Percentiles rank a stretch among this genome's conserved stretches.
Evolutionary conservation across 1,139 yeast genomes (phyloP).

Genomic region (Yamadazyma atlantica): DNA sequence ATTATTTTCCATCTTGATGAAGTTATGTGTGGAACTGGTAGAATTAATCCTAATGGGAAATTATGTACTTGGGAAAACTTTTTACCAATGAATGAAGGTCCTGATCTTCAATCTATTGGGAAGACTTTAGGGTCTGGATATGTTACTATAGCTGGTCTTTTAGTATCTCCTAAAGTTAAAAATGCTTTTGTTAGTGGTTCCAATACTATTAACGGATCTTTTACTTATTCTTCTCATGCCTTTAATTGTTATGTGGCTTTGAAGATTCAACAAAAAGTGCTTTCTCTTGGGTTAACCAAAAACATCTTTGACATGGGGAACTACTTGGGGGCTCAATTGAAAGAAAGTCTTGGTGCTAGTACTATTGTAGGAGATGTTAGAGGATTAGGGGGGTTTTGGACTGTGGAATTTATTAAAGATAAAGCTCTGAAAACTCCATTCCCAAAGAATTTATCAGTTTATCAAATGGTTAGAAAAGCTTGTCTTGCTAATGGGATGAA

Average conservation of each 20-base stretch:
- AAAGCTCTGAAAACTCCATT: constrained; percentile 49
- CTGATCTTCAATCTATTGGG: constrained; percentile 62
- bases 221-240: constrained; percentile 62
- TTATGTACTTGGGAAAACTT: constrained; percentile 50
- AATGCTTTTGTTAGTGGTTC: constrained; percentile 45
- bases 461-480: constrained; percentile 30
- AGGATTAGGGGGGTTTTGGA: constrained; percentile 64
- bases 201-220: constrained; percentile 49
- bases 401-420: constrained; percentile 55
- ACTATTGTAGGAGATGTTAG: constrained; percentile 56
- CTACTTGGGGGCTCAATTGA: constrained; percentile 44
- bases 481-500: constrained; percentile 43
- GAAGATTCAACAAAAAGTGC: constrained; percentile 54
- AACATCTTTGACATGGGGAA: constrained; percentile 52
- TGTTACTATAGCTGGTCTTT: constrained; percentile 60
- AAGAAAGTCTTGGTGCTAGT: constrained; percentile 23
- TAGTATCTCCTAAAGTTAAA: constrained; percentile 51
- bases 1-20: constrained; percentile 59
- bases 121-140: constrained; percentile 66
- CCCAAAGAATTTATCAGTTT: constrained; percentile 30
- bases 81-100: constrained; percentile 48
- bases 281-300: constrained; percentile 40
- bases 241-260: constrained; percentile 62
- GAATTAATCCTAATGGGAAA: constrained; percentile 34
- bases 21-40: constrained; percentile 67